Conservation (phyloP, 345 rosid genomes). For the Camelina hispida region DNA sequence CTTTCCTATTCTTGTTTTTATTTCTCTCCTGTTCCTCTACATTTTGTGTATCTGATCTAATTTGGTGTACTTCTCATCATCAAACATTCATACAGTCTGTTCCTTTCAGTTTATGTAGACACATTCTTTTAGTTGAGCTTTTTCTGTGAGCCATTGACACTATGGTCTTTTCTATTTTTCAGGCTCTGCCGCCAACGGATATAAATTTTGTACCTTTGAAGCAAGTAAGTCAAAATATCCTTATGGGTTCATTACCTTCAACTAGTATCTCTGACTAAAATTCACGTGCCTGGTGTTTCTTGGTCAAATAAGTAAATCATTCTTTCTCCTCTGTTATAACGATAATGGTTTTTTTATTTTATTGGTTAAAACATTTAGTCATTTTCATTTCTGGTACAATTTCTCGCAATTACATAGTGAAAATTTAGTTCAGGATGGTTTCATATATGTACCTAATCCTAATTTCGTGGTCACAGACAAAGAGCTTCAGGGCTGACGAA, state of each 20-base stretch:
- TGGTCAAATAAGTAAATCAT: background rate
- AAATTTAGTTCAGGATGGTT: background rate
- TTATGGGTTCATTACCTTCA: slow-evolving; percentile 15
- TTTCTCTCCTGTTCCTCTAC: background rate
- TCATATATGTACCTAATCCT: slow-evolving; percentile 1
- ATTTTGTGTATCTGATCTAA: background rate
- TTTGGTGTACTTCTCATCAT: background rate
- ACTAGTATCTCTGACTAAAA: background rate
- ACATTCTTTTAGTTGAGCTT: background rate
- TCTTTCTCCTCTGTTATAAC: background rate
- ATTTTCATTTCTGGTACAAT: background rate
- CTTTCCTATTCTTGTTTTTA: background rate
- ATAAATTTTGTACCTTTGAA: slow-evolving; percentile 82
- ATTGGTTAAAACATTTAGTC: background rate
- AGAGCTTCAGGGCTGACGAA: slow-evolving; percentile 29
- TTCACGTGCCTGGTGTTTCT: slow-evolving; percentile 7
- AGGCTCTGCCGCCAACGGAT: slow-evolving; percentile 77
- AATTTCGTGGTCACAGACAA: slow-evolving; percentile 15
- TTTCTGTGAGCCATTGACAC: background rate
- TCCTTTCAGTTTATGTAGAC: background rate
- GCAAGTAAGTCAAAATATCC: slow-evolving; percentile 57
- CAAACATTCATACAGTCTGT: background rate
- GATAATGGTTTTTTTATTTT: background rate
- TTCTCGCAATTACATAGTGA: background rate
- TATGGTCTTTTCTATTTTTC: slow-evolving; percentile 27